Percentiles rank a stretch among this genome's conserved stretches.
These are phyloP conservation scores for Tausonia pullulans DNA, from an alignment of 1,284 basidiomycete genomes.

Conservation along the genomic window DNA sequence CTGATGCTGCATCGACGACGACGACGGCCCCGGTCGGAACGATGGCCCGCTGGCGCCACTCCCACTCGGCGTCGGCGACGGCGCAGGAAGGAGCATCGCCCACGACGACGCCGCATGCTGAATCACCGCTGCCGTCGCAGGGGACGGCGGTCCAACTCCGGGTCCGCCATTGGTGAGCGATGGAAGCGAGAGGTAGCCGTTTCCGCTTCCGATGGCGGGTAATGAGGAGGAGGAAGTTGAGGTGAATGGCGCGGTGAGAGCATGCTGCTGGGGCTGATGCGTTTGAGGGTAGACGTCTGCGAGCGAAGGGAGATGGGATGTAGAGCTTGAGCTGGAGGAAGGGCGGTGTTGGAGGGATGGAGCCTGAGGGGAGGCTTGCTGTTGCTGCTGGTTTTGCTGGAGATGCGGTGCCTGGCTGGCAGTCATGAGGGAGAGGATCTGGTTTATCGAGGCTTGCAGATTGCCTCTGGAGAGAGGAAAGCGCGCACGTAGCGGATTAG, in stretches of 20 bases:
- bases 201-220: neutral
- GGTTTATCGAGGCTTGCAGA: conserved; percentile 1
- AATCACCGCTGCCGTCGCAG: no score
- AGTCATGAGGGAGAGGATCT: conserved; percentile 3
- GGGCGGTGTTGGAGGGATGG: no score
- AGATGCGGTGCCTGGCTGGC: neutral
- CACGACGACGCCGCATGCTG: no score
- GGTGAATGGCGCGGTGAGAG: no score
- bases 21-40: no score
- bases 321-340: no score
- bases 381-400: neutral
- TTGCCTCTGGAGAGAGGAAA: neutral
- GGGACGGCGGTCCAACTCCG: no score
- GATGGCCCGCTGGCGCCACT: no score
- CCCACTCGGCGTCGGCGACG: no score
- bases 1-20: no score
- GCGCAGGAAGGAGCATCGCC: no score
- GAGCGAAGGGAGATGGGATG: conserved; percentile 1
- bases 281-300: neutral
- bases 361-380: neutral
- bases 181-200: neutral
- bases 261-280: no score
- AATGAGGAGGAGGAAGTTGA: neutral
- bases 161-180: neutral
- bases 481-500: neutral